phyloP scores from a whole-genome alignment of 345 rosid species.

The Zanthoxylum bungeanum region DNA sequence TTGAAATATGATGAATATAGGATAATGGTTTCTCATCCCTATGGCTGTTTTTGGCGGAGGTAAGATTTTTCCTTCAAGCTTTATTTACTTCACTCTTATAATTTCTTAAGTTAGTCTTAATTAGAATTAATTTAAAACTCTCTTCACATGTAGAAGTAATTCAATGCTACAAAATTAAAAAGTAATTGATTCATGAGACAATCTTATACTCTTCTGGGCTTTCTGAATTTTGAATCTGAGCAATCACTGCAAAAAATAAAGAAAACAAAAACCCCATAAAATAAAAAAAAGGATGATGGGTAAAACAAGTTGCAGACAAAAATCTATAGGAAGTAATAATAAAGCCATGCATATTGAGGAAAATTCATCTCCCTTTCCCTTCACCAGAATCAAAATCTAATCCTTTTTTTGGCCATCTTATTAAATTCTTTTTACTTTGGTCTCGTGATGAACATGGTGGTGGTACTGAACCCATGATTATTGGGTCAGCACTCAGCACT shows the following conservation, averaged over 20 bases:
- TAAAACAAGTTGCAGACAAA: background rate
- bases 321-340: background rate
- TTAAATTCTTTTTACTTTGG: background rate
- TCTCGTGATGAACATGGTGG: background rate
- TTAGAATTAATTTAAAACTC: too few species aligned
- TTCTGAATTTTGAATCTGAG: background rate
- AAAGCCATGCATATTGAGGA: background rate
- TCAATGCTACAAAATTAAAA: too few species aligned
- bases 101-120: too few species aligned
- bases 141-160: too few species aligned
- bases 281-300: background rate
- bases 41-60: too few species aligned
- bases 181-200: too few species aligned
- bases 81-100: too few species aligned
- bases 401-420: background rate
- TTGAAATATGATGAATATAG: too few species aligned
- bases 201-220: too few species aligned
- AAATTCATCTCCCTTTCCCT: background rate
- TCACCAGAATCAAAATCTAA: background rate
- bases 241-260: background rate
- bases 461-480: constrained; percentile 9
- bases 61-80: too few species aligned
- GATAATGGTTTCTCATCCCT: too few species aligned
- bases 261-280: background rate
- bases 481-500: too few species aligned